Evolutionary conservation across 306 rosid genomes (phyloP), one percentile per base, ranked within the genome.

Genomic region (Phaseolus lunatus): DNA sequence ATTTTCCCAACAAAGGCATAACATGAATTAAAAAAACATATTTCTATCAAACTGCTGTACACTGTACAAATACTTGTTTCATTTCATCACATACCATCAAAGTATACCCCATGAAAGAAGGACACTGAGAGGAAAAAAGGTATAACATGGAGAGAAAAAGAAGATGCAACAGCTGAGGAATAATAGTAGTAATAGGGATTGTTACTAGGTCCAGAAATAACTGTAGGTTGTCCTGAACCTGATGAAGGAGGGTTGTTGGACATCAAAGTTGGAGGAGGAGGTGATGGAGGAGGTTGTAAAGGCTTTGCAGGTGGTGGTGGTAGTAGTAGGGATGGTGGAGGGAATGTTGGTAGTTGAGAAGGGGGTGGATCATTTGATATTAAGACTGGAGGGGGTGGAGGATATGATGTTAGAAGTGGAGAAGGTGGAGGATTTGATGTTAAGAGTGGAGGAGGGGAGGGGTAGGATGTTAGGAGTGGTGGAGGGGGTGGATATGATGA

Each of bases 211-310:
- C 85, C 89, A 20, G 67, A 13, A 68, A 83, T 67, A 4, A 83
- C 83, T 15, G 33, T 53, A 37, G 87, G 87, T 6, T 84, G 85
- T 80, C 58, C 83, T 4, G 86, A 80, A 16, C 88, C 88, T 11
- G 93, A 68, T 10, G 92, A 84, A 26, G 87, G 84, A 47, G 72
- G 26, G 37, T 75, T 59, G 76, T 49, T 69, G 70, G 89, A 80
- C 57, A 64, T 77, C 27, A 66, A 19, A 22, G 89, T 2, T 0
- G 97, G 91, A 0, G 93, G 93, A 0, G 93, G 88, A 66, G 93
- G 12, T 16, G 81, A 70, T 23, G 87, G 33, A 35, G 90, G 69
- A 6, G 85, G 70, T 5, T 84, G 79, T 0, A 74, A 13, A 6
- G 50, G 71, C 0, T n/a, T 39, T n/a, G 47, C n/a, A n/a, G n/a